Evolutionary conservation across 345 rosid species (phyloP), one percentile per base, ranked within the genome.

Genomic region (Euclidium syriacum): DNA sequence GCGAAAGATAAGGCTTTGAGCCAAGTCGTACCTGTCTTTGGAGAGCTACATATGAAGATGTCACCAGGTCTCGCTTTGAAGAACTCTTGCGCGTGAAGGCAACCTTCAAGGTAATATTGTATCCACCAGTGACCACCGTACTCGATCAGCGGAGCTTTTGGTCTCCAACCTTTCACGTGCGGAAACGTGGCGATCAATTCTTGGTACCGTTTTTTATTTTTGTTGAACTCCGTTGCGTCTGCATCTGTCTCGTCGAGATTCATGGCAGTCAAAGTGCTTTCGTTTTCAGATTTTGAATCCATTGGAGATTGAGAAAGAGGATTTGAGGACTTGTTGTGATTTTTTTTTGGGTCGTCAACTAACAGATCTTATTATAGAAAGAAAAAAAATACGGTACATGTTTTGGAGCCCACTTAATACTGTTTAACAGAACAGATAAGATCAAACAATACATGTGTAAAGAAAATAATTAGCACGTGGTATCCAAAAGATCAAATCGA

Each of bases 11-110:
- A 15, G 10, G 67, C 57, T 6, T 49, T 62, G 8, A 62, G 67
- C 67, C 67, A 62, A 10, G 67, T 62, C 4, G 58, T 62, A 11
- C 67, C 67, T 0, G 47, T 34, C 24, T 62, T 62, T 12, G 67
- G 67, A 30, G 18, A 24, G 56, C 44, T 62, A 30, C 56, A 62
- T 1, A 48, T 12, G 30, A 62, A 5, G 26, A 46, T 5, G 24
- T 62, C 57, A 11, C 26, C 23, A 9, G 58, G 48, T 4, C 44
- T 47, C 17, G 57, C 47, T 19, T 6, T 20, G 20, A 62, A 62
- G 33, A 47, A 4, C 17, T 62, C 9, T 35, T 47, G 46, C 5
- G 41, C 58, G 12, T 52, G 24, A 20, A 52, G 8, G 11, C 22
- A 20, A 14, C 58, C 58, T 32, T 52, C 41, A 6, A 52, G 36